Conservation (phyloP, 2,329 filamentous ascomycete genomes). For the Cryphonectria nitschkei region DNA sequence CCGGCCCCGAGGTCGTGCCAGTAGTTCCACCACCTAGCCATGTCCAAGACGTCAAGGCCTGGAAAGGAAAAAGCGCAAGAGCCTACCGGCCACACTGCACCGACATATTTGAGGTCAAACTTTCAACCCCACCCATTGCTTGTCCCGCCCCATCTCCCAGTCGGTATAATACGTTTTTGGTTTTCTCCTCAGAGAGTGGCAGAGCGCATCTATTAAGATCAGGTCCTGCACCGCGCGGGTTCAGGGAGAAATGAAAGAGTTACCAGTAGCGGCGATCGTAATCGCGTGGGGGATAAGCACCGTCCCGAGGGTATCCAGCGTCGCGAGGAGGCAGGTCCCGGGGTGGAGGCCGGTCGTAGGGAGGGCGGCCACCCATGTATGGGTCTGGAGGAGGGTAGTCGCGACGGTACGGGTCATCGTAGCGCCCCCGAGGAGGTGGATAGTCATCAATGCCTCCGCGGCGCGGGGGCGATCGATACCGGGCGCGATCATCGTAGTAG, state of each 20-base stretch:
- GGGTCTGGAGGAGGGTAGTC: slow-evolving; percentile 67
- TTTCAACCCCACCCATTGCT: neutral
- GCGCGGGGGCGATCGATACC: slow-evolving; percentile 80
- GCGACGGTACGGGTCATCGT: slow-evolving; percentile 77
- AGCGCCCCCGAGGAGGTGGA: slow-evolving; percentile 65
- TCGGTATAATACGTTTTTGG: slow-evolving; percentile 16
- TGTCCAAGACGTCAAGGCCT: neutral
- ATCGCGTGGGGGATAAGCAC: slow-evolving; percentile 52
- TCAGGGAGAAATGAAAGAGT: slow-evolving; percentile 31
- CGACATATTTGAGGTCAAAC: slow-evolving; percentile 7
- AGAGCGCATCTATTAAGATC: slow-evolving; percentile 28
- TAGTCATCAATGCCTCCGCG: slow-evolving; percentile 80
- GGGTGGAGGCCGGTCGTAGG: slow-evolving; percentile 59
- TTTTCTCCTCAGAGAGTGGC: neutral
- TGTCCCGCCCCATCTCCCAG: slow-evolving; percentile 22
- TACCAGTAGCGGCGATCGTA: slow-evolving; percentile 56
- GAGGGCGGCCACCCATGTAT: slow-evolving; percentile 59
- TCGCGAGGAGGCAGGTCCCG: slow-evolving; percentile 56
- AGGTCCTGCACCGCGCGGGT: slow-evolving; percentile 31
- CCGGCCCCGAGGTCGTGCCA: neutral
- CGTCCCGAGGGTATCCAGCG: slow-evolving; percentile 51
- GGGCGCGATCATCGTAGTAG: slow-evolving; percentile 82
- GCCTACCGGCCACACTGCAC: slow-evolving; percentile 5
- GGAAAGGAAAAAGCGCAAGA: neutral
- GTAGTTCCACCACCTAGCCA: neutral